phyloP scores from a whole-genome alignment of 176 grass and related monocot species.

The Echinochloa phyllopogon region DNA sequence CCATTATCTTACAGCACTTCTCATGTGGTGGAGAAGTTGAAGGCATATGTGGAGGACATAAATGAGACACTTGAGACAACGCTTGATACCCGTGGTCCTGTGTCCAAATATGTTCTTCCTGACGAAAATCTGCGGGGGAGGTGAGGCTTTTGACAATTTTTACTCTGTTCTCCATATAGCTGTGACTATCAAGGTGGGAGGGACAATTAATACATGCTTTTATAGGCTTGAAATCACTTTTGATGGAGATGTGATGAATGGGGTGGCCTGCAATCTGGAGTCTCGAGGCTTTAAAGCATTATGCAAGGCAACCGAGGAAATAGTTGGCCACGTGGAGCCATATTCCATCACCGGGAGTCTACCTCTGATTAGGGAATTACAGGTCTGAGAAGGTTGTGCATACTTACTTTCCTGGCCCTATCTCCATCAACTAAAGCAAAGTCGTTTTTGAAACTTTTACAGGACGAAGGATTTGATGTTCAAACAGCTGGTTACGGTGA shows the following conservation, averaged over 20 bases:
- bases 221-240: slow-evolving; percentile 73
- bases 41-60: slow-evolving; percentile 79
- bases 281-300: slow-evolving; percentile 83
- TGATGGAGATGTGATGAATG: slow-evolving; percentile 76
- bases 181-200: slow-evolving; percentile 13
- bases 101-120: slow-evolving; percentile 95
- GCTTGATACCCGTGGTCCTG: slow-evolving; percentile 76
- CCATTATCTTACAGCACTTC: slow-evolving; percentile 61
- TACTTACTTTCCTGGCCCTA: background rate
- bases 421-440: slow-evolving; percentile 42
- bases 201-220: slow-evolving; percentile 9
- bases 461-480: slow-evolving; percentile 99
- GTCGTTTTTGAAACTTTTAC: slow-evolving; percentile 32
- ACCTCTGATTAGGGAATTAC: slow-evolving; percentile 90
- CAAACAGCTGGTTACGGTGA: slow-evolving; percentile 93
- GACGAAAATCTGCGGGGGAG: slow-evolving; percentile 93
- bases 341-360: slow-evolving; percentile 94
- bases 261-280: slow-evolving; percentile 86
- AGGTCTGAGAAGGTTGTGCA: slow-evolving; percentile 51
- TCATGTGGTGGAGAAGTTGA: slow-evolving; percentile 67
- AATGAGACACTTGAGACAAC: slow-evolving; percentile 67
- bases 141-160: slow-evolving; percentile 48
- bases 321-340: slow-evolving; percentile 74
- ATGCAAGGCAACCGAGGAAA: slow-evolving; percentile 90
- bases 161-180: slow-evolving; percentile 1